These are phyloP conservation scores for Didymella pomorum DNA, from an alignment of 2,329 filamentous ascomycete genomes.

Conservation along the genomic window DNA sequence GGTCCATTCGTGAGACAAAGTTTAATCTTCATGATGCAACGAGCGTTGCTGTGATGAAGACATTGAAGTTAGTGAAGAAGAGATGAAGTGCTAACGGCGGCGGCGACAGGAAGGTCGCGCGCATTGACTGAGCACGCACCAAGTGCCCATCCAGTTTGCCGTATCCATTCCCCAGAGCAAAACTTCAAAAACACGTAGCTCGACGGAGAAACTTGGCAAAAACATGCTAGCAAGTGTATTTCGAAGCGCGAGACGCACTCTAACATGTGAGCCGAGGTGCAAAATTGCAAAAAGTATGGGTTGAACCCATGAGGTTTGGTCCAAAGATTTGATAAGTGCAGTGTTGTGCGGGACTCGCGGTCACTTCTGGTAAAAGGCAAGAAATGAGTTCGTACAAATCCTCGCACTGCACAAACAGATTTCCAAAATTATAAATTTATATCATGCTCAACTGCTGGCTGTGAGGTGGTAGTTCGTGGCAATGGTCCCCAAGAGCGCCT, in stretches of 20 bases:
- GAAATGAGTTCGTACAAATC: slow-evolving; percentile 76
- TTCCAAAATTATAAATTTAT: slow-evolving; percentile 10
- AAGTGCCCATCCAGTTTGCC: background rate
- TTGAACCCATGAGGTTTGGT: slow-evolving; percentile 54
- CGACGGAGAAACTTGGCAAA: slow-evolving; percentile 7
- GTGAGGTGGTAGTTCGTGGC: no score
- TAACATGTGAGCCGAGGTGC: background rate
- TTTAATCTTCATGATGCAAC: background rate
- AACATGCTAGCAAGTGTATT: background rate
- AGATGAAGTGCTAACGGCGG: background rate
- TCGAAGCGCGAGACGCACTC: background rate
- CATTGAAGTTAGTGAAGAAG: background rate
- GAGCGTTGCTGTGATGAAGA: background rate
- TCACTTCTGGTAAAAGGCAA: slow-evolving; percentile 84
- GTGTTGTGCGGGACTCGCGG: slow-evolving; percentile 70
- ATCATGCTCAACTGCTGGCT: background rate
- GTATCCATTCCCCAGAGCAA: background rate
- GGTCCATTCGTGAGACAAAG: background rate
- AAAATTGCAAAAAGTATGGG: slow-evolving; percentile 49
- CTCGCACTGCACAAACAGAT: slow-evolving; percentile 67
- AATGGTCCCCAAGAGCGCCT: no score
- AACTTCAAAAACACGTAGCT: slow-evolving; percentile 14
- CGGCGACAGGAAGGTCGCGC: background rate
- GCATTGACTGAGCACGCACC: slow-evolving; percentile 12
- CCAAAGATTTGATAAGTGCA: slow-evolving; percentile 68